Evolutionary conservation across 441 rosid species (phyloP).

Genomic region (Euphorbia schlechtendalii): DNA sequence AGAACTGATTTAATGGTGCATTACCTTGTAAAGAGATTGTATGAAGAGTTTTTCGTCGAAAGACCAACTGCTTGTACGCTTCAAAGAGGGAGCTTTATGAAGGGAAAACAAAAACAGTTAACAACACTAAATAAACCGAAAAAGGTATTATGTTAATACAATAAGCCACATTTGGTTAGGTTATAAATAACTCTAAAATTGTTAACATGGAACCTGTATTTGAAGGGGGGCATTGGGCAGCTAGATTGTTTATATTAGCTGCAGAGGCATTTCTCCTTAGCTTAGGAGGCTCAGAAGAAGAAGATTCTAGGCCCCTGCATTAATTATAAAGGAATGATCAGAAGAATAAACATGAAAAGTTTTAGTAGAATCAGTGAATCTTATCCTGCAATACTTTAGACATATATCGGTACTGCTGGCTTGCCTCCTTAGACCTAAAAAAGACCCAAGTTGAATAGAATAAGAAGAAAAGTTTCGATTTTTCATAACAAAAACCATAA

Average conservation of each 20-base stretch:
- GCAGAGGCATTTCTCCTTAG: slow-evolving; percentile 71
- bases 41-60: slow-evolving; percentile 83
- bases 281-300: slow-evolving; percentile 36
- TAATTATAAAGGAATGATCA: neutral
- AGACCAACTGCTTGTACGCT: slow-evolving; percentile 66
- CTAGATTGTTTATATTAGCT: slow-evolving; percentile 50
- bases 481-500: too few species aligned
- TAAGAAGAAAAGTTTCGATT: neutral
- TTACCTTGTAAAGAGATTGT: slow-evolving; percentile 80
- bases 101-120: slow-evolving; percentile 1
- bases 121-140: neutral
- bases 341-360: neutral
- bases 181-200: too few species aligned
- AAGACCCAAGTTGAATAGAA: slow-evolving; percentile 9
- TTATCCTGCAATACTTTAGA: slow-evolving; percentile 39
- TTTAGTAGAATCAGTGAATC: neutral
- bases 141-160: neutral
- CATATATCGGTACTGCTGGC: slow-evolving; percentile 56
- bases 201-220: slow-evolving; percentile 40
- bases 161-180: too few species aligned
- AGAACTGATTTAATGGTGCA: neutral
- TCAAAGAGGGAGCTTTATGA: slow-evolving; percentile 45
- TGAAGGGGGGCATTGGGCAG: slow-evolving; percentile 30
- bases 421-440: slow-evolving; percentile 54
- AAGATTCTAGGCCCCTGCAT: slow-evolving; percentile 44